Evolutionary conservation across 805 yeast species (phyloP), one percentile per base, ranked within the genome.

Genomic region (Starmera dryadoides): DNA sequence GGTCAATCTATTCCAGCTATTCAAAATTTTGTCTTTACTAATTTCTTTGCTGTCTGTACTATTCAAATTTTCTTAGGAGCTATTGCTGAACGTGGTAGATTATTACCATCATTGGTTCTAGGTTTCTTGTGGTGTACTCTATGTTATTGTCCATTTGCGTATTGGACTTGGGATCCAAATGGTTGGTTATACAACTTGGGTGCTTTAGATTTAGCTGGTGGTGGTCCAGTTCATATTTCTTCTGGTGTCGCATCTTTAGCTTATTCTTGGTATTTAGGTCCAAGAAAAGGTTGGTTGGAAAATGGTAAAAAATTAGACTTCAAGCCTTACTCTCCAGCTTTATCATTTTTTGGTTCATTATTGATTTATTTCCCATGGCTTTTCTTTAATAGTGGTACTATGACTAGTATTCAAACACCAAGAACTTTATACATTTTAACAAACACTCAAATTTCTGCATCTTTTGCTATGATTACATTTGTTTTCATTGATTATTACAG

Each of bases 131-230:
- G 96, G 91, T 79, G 87, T 14, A 91, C 98, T 2, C 53, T 86
- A 6, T 96, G 88, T 21, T 91, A 91, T 64, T 84, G 94, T 58
- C 97, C 98, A 1, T 76, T 87, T 18, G 93, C 94, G 5, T 87
- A 79, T 64, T 89, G 98, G 97, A 79, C 85, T 39, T 91, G 98
- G 98, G 85, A 86, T 42, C 57, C 83, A 1, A 83, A 84, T 39
- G 98, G 98, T 33, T 91, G 97, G 97, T 94, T 95, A 31, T 73
- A 73, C 45, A 71, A 76, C 48, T 85, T 95, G 74, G 96, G 95
- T n/a, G 97, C 80, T 4, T 69, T 89, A 37, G 98, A 91, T 60
- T 91, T 86, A 59, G 98, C 98, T n/a, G 98, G 98, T 35, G 98
- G 98, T 41, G 98, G 97, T 2, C 96, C 97, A 2, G 96, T 91